Evolutionary conservation across 176 grass and related monocot species (phyloP).

Genomic region (Eleusine indica): DNA sequence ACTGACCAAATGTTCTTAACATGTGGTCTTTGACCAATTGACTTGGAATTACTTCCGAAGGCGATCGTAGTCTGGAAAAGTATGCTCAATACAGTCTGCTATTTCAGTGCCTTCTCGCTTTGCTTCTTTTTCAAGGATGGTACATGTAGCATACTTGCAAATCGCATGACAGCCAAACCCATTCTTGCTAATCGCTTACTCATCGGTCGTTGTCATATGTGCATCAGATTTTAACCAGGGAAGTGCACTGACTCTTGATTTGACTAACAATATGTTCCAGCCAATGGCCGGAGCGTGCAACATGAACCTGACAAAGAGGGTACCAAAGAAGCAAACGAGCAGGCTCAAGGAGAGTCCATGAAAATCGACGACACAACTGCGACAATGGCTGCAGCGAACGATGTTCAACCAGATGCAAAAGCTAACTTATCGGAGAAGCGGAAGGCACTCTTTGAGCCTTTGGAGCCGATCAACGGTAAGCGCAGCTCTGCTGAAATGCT

Average conservation of each 20-base stretch:
- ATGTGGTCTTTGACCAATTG: conserved; percentile 15
- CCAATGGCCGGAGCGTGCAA: conserved; percentile 64
- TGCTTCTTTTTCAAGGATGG: conserved; percentile 32
- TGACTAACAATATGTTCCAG: conserved; percentile 56
- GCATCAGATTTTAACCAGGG: conserved; percentile 43
- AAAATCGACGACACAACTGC: conserved; percentile 42
- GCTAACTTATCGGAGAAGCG: conserved; percentile 72
- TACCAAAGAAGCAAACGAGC: conserved; percentile 14
- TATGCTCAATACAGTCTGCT: not conserved
- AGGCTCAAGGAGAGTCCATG: conserved; percentile 38
- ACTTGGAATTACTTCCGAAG: not conserved
- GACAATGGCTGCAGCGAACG: conserved; percentile 5
- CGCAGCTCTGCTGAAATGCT: conserved; percentile 59
- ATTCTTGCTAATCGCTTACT: not conserved
- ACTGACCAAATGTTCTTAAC: not conserved
- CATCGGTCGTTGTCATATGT: not conserved
- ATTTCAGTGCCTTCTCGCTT: conserved; percentile 8
- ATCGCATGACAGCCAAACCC: not conserved
- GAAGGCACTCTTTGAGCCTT: conserved; percentile 83
- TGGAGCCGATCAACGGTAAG: conserved; percentile 60
- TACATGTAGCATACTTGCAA: conserved; percentile 16
- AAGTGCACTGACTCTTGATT: conserved; percentile 33
- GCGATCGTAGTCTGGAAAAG: not conserved
- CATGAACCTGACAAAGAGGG: conserved; percentile 44
- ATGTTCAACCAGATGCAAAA: conserved; percentile 46